These are phyloP conservation scores for Amphicarpaea edgeworthii DNA, from an alignment of 306 rosid species.

Conservation along the genomic window DNA sequence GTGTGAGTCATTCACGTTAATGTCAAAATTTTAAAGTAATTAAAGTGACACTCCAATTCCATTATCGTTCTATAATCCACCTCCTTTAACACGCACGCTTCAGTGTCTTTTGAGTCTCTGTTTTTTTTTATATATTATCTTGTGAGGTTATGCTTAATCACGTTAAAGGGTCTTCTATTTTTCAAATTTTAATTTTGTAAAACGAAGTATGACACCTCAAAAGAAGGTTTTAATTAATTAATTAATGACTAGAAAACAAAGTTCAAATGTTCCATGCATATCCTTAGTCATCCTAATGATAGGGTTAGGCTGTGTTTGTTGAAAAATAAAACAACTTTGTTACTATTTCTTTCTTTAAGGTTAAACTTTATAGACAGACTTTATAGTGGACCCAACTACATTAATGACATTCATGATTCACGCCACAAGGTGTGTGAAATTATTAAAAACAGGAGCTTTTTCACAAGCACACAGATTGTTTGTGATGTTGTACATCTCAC, in stretches of 20 bases:
- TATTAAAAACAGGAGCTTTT: slow-evolving; percentile 15
- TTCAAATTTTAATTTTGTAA: background rate
- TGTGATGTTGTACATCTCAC: background rate
- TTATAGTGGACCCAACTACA: slow-evolving; percentile 33
- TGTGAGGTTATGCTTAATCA: background rate
- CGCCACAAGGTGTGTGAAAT: slow-evolving; percentile 26
- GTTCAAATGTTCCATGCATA: slow-evolving; percentile 9
- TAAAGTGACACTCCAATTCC: background rate
- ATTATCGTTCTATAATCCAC: background rate
- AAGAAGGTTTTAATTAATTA: background rate
- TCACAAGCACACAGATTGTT: slow-evolving; percentile 3
- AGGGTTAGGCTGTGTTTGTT: slow-evolving; percentile 1
- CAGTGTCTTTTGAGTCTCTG: background rate
- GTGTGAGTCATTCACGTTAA: background rate
- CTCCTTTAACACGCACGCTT: background rate
- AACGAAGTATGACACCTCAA: background rate
- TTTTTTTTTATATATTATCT: background rate
- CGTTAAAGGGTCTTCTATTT: background rate
- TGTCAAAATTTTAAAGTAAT: background rate
- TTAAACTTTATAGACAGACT: background rate
- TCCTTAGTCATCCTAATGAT: background rate
- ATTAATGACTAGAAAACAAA: slow-evolving; percentile 14
- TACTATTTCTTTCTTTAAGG: slow-evolving; percentile 5
- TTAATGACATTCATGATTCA: slow-evolving; percentile 41
- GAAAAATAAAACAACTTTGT: slow-evolving; percentile 22